phyloP scores from a whole-genome alignment of 2,329 filamentous ascomycete genomes.

The Sphaerulina populicola region DNA sequence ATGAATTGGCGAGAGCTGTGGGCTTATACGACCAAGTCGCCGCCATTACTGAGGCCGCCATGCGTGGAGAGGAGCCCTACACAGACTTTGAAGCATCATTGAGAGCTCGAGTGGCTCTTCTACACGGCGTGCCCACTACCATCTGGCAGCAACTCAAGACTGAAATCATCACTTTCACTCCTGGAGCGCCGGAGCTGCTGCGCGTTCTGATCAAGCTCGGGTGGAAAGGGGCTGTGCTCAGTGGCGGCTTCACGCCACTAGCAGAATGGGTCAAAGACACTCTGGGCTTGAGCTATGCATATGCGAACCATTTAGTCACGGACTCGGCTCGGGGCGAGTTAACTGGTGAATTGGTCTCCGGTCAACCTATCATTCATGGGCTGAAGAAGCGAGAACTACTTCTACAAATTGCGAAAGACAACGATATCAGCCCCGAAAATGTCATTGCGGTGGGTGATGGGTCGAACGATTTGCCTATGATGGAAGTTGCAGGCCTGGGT shows the following conservation, averaged over 20 bases:
- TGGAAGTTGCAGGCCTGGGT: constrained; percentile 64
- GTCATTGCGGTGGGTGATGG: constrained; percentile 71
- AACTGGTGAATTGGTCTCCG: constrained; percentile 63
- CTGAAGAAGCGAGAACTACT: constrained; percentile 67
- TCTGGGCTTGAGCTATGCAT: constrained; percentile 77
- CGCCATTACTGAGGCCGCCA: constrained; percentile 82
- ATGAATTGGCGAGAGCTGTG: constrained; percentile 79
- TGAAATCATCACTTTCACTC: constrained; percentile 67
- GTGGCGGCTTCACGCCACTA: constrained; percentile 83
- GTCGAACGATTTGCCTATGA: constrained; percentile 75
- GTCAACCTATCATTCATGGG: constrained; percentile 64
- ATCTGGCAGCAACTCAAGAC: constrained; percentile 57
- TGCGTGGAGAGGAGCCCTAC: constrained; percentile 67
- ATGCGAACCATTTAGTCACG: constrained; percentile 74
- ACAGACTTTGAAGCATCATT: constrained; percentile 83
- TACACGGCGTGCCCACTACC: constrained; percentile 68
- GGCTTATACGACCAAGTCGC: constrained; percentile 63
- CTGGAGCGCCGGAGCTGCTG: constrained; percentile 68
- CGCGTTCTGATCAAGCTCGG: constrained; percentile 67
- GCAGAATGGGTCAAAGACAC: constrained; percentile 76
- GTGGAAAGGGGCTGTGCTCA: constrained; percentile 80
- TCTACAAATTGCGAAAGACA: constrained; percentile 59
- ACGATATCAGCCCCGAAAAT: constrained; percentile 57
- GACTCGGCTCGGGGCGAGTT: constrained; percentile 48
- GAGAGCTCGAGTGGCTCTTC: constrained; percentile 66